Evolutionary conservation across 306 rosid species (phyloP), one percentile per base, ranked within the genome.

Genomic region (Cotoneaster glaucophyllus): DNA sequence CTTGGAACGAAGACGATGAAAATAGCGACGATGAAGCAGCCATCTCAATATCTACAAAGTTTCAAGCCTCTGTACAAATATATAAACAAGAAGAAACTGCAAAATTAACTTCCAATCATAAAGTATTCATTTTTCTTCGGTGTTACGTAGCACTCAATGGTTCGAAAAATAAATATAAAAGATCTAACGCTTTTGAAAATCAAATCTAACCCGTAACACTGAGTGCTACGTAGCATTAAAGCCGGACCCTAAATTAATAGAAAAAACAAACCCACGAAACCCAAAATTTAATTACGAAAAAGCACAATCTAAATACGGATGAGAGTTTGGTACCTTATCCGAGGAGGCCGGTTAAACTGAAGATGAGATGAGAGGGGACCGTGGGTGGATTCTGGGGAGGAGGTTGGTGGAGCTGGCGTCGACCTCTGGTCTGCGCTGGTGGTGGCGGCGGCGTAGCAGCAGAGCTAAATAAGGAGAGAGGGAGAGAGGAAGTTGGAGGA

Each of bases 11-110:
- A 81, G 54, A 11, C 48, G 48, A 78, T 41, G 90, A 78, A 78
- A 83, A 84, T 26, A 84, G 32, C 9, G 85, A 86, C 21, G 91
- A 87, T 66, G 91, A 74, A 85, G 88, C 84, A 67, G 84, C 87
- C 96, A 93, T 93, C 53, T 77, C 73, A 74, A 52, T 75, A 37
- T 54, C 29, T 31, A 26, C 41, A 21, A 53, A 83, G 44, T 64
- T 21, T 39, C 4, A 61, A 78, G 71, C 50, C 53, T n/a, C 77
- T 78, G 63, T 45, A 63, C 17, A 4, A 11, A 66, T 18, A 28
- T 8, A 28, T 1, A 14, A n/a, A 37, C 41, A 37, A 7, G 41
- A 22, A 19, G 7, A 70, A 70, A 52, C 28, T 10, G 3, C 15
- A 71, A 11, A 52, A 5, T 32, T 11, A n/a, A 54, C 31, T 34